Base-by-base conservation (phyloP, 2,329 filamentous ascomycete species). In the Erysiphe pulchra region DNA sequence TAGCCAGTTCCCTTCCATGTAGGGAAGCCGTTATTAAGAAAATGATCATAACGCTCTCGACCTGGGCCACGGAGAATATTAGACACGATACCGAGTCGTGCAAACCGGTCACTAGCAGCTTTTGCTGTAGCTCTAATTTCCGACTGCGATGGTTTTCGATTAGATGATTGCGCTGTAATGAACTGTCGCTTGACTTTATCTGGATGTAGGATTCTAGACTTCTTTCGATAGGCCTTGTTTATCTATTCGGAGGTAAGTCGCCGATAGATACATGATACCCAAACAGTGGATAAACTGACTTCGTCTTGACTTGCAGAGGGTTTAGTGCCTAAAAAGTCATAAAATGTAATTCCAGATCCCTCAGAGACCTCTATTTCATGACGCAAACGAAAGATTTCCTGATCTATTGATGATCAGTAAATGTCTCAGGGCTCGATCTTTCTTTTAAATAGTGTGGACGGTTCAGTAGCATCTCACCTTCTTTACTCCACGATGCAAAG, bases 1-100 rank as follows among this genome's bases (percentile, higher is more conserved):
- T 98, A 98, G 50, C 90, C 87, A 40, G 87, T 94, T 48, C 90
- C 90, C 65, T 87, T 86, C 90, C 90, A 98, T 47, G 74, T 75
- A 31, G 90, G 90, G 66, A 98, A 98, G 50, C 90, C 90, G 62
- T 95, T 85, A 60, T 67, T 65, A 49, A 95, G 64, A 66, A 95
- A 98, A 62, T 94, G 80, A 60, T 98, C 87, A 63, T 98, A 98
- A 51, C 90, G 80, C 54, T 83, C 80, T 51, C 90, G 74, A 46
- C 73, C 72, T 2, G 80, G 67, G 1, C 87, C 84, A 54, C 81
- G 77, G 45, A 98, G 76, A 57, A 98, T 80, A 57, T 84, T 80
- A 54, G 78, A 76, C 46, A 95, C 80, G 56, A 93, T 73, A 50
- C 79, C 79, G 37, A 98, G 71, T 37, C 86, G 77, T 48, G 84